Percentiles rank a stretch among this genome's conserved stretches.
These are phyloP conservation scores for Suillus paluster DNA, from an alignment of 768 basidiomycete genomes.

Conservation along the genomic window DNA sequence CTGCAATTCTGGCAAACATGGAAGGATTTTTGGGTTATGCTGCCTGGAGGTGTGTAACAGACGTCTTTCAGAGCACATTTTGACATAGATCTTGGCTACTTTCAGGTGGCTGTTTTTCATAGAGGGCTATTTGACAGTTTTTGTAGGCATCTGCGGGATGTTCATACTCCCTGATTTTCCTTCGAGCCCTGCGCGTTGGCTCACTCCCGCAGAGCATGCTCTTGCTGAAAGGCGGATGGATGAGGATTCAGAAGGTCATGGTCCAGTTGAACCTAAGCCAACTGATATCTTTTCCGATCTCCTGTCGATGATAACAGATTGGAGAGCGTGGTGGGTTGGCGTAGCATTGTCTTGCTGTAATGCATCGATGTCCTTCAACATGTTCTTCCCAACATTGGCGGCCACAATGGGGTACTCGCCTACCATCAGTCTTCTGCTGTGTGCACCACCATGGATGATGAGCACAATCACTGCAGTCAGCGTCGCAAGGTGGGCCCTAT, in stretches of 20 bases:
- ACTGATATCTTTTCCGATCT: slow-evolving; percentile 47
- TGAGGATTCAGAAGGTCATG: slow-evolving; percentile 58
- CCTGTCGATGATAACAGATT: slow-evolving; percentile 61
- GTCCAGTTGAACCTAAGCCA: slow-evolving; percentile 46
- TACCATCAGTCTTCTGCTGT: slow-evolving; percentile 68
- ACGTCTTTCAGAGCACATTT: background rate
- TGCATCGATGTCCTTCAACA: slow-evolving; percentile 69
- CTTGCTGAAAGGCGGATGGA: slow-evolving; percentile 60
- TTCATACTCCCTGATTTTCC: slow-evolving; percentile 77
- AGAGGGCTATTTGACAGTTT: slow-evolving; percentile 60
- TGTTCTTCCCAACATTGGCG: slow-evolving; percentile 75
- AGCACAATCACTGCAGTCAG: slow-evolving; percentile 36
- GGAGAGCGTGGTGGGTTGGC: slow-evolving; percentile 82
- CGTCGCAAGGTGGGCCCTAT: slow-evolving; percentile 5
- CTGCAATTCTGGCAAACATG: slow-evolving; percentile 70
- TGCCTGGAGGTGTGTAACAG: slow-evolving; percentile 62
- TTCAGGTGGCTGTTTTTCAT: slow-evolving; percentile 70
- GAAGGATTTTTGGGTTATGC: slow-evolving; percentile 65
- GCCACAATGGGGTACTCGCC: slow-evolving; percentile 66
- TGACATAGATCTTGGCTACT: background rate
- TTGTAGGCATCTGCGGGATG: slow-evolving; percentile 51
- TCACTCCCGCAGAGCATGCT: slow-evolving; percentile 53
- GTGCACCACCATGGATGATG: slow-evolving; percentile 65
- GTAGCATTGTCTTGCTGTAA: slow-evolving; percentile 57
- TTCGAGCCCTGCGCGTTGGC: slow-evolving; percentile 55